A percentile compares a stretch with the other conserved stretches of the same genome.
These are phyloP conservation scores for Apiospora pterosperma DNA, from an alignment of 2,329 filamentous ascomycete genomes.

Conservation along the genomic window DNA sequence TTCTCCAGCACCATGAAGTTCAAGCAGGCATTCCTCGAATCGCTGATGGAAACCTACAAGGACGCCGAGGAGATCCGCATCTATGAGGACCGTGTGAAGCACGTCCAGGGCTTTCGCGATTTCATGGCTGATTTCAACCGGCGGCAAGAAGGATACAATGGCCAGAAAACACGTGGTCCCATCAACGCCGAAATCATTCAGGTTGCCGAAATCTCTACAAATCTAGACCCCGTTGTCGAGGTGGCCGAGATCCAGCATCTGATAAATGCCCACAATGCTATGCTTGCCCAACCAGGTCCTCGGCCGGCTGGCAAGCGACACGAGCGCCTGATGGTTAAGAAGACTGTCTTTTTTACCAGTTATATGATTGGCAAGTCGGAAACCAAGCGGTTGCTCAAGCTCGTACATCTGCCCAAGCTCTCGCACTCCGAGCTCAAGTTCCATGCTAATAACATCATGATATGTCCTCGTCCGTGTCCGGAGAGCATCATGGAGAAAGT, in stretches of 20 bases:
- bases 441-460: constrained; percentile 88
- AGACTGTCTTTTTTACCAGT: constrained; percentile 86
- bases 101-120: constrained; percentile 78
- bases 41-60: constrained; percentile 82
- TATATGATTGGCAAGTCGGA: constrained; percentile 77
- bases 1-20: constrained; percentile 86
- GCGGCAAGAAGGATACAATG: constrained; percentile 42
- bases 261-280: constrained; percentile 80
- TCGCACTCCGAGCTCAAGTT: constrained; percentile 71
- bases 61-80: constrained; percentile 78
- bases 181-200: constrained; percentile 81
- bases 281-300: constrained; percentile 40
- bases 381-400: constrained; percentile 65
- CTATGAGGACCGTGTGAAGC: constrained; percentile 64
- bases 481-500: constrained; percentile 74
- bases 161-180: constrained; percentile 54
- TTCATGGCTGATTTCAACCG: constrained; percentile 79
- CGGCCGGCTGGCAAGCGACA: constrained; percentile 30
- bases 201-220: constrained; percentile 72
- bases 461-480: constrained; percentile 74
- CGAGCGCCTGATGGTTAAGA: constrained; percentile 68
- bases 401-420: constrained; percentile 64
- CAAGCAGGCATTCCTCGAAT: constrained; percentile 81
- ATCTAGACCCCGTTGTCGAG: constrained; percentile 28
- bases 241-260: constrained; percentile 66